These are phyloP conservation scores for Reticulascus tulasneorum DNA, from an alignment of 2,329 filamentous ascomycete species.

Conservation along the genomic window DNA sequence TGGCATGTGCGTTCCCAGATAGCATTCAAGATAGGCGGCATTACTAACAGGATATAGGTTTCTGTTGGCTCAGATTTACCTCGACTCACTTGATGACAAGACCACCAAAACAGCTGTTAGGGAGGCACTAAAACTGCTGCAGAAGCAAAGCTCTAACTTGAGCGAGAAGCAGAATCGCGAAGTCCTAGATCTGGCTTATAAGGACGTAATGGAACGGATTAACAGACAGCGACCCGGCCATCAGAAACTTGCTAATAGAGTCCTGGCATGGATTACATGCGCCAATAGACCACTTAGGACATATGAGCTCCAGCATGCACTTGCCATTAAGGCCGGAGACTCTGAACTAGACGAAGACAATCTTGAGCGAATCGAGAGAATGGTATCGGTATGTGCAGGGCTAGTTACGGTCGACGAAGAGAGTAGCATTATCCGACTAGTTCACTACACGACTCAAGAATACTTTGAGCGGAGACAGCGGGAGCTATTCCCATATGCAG, in stretches of 20 bases:
- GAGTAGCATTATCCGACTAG: conserved; percentile 34
- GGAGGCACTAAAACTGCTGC: conserved; percentile 24
- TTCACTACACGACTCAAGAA: conserved; percentile 40
- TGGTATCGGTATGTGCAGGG: conserved; percentile 35
- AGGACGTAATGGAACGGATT: conserved; percentile 37
- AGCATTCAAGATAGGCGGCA: background rate
- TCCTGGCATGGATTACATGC: conserved; percentile 35
- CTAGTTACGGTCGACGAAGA: conserved; percentile 36
- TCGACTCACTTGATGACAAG: conserved; percentile 5
- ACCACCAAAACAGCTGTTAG: conserved; percentile 26
- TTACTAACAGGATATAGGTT: conserved; percentile 8
- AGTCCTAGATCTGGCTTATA: conserved; percentile 36
- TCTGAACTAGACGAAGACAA: conserved; percentile 28
- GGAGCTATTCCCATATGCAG: conserved; percentile 2
- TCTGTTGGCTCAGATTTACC: conserved; percentile 9
- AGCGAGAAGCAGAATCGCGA: conserved; percentile 5
- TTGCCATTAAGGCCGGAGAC: conserved; percentile 29
- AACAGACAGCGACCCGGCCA: conserved; percentile 27
- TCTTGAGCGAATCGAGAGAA: conserved; percentile 24
- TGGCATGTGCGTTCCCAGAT: conserved; percentile 17
- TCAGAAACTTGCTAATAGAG: conserved; percentile 29
- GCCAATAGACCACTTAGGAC: conserved; percentile 27
- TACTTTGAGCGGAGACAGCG: conserved; percentile 29
- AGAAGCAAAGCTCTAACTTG: conserved; percentile 24
- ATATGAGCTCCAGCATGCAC: conserved; percentile 35